phyloP scores from a whole-genome alignment of 768 basidiomycete species.

The Candolleomyces eurysporus region DNA sequence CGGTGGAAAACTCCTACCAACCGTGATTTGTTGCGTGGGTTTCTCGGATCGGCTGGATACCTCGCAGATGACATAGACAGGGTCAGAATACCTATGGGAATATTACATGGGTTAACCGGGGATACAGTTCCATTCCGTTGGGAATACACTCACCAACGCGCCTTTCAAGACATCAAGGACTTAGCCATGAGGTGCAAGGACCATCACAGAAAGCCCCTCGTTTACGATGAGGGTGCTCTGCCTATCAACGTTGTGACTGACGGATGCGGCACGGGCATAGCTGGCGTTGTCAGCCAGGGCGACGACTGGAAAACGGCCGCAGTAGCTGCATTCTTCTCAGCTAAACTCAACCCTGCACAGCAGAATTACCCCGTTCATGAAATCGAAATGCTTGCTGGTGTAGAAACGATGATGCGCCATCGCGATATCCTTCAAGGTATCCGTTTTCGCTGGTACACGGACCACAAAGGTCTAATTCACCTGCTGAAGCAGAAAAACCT shows the following conservation, averaged over 20 bases:
- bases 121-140: conserved; percentile 14
- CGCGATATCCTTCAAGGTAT: conserved; percentile 26
- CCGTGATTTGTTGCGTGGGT: conserved; percentile 9
- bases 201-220: conserved; percentile 13
- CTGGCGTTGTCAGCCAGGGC: conserved; percentile 21
- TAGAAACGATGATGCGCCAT: conserved; percentile 32
- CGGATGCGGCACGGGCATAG: conserved; percentile 23
- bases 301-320: conserved; percentile 23
- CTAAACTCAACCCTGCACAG: conserved; percentile 24
- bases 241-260: conserved; percentile 26
- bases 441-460: conserved; percentile 23
- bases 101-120: conserved; percentile 20
- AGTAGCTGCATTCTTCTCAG: conserved; percentile 29
- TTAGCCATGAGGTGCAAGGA: conserved; percentile 11
- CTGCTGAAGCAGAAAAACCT: conserved; percentile 26
- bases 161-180: conserved; percentile 29
- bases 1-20: conserved; percentile 20
- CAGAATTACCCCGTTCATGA: conserved; percentile 37
- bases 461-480: conserved; percentile 25
- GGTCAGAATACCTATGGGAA: conserved; percentile 26
- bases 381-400: conserved; percentile 32
- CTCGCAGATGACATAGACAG: conserved; percentile 19
- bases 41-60: conserved; percentile 7
- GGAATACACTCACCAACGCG: conserved; percentile 16
- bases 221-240: conserved; percentile 14